Conservation (phyloP, 2,329 filamentous ascomycete species). For the Monascus ruber region DNA sequence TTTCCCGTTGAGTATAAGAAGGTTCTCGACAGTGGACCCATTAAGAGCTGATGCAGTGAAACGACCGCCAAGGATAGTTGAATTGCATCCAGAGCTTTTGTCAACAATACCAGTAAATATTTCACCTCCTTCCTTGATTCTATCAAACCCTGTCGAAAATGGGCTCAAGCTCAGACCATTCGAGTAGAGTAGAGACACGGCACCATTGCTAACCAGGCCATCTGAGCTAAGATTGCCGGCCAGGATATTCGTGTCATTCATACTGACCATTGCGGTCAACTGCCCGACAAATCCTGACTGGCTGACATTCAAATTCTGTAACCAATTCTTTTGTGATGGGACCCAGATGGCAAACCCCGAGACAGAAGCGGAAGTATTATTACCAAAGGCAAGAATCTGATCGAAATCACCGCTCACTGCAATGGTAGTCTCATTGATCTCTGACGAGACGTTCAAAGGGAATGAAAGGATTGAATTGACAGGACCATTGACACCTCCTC, state of each 20-base stretch:
- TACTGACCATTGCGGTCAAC: constrained; percentile 57
- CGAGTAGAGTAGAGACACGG: constrained; percentile 48
- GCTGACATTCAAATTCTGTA: constrained; percentile 61
- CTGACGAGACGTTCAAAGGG: constrained; percentile 62
- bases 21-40: constrained; percentile 62
- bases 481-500: constrained; percentile 71
- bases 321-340: constrained; percentile 72
- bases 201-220: constrained; percentile 60
- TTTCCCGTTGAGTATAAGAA: constrained; percentile 71
- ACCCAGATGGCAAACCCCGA: constrained; percentile 87
- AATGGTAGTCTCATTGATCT: constrained; percentile 60
- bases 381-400: constrained; percentile 54
- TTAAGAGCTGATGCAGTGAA: constrained; percentile 62
- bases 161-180: constrained; percentile 27
- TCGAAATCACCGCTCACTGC: constrained; percentile 72
- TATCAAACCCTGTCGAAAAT: constrained; percentile 40
- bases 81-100: constrained; percentile 55
- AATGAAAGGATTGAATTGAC: constrained; percentile 67
- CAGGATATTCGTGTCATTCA: constrained; percentile 52
- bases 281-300: constrained; percentile 59
- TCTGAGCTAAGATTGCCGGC: constrained; percentile 74
- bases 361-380: constrained; percentile 49
- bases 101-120: constrained; percentile 72
- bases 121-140: constrained; percentile 11
- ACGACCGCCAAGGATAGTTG: constrained; percentile 79